A percentile compares a stretch with the other conserved stretches of the same genome.
phyloP scores from a whole-genome alignment of 2,329 filamentous ascomycete genomes.

The Penicillium sp. region DNA sequence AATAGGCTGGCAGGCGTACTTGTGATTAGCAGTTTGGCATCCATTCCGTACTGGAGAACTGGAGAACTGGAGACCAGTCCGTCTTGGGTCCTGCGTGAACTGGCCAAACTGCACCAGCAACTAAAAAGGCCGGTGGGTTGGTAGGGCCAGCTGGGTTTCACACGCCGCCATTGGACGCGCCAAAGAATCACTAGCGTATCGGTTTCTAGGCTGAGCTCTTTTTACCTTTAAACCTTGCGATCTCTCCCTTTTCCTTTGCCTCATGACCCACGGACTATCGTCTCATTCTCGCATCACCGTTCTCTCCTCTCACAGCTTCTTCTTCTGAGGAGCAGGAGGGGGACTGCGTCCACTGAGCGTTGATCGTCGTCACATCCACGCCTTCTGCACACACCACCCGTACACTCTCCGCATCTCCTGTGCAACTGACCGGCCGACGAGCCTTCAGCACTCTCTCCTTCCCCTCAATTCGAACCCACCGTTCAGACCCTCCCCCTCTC shows the following conservation, averaged over 20 bases:
- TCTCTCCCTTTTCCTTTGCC: conserved; percentile 6
- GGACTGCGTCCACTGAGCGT: not conserved
- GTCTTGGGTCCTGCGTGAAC: no score
- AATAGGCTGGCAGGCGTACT: not conserved
- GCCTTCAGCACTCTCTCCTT: not conserved
- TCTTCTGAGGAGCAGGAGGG: not conserved
- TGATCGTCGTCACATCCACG: not conserved
- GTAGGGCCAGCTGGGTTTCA: conserved; percentile 8
- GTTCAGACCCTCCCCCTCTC: conserved; percentile 11
- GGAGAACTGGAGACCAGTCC: no score
- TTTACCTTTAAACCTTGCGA: conserved; percentile 1
- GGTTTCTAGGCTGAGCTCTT: conserved; percentile 13
- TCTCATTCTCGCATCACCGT: conserved; percentile 6
- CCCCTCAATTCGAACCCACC: conserved; percentile 2
- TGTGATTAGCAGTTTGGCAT: no score
- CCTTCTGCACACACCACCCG: not conserved
- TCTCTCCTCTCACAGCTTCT: not conserved
- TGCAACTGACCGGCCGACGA: not conserved
- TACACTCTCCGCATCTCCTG: not conserved
- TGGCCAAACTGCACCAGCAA: no score
- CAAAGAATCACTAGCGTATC: conserved; percentile 16
- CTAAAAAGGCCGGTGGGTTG: not conserved
- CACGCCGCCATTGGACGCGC: conserved; percentile 11
- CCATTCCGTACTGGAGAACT: no score
- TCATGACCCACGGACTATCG: conserved; percentile 10